phyloP scores from a whole-genome alignment of 805 yeast species.

The Suhomyces sp. region DNA sequence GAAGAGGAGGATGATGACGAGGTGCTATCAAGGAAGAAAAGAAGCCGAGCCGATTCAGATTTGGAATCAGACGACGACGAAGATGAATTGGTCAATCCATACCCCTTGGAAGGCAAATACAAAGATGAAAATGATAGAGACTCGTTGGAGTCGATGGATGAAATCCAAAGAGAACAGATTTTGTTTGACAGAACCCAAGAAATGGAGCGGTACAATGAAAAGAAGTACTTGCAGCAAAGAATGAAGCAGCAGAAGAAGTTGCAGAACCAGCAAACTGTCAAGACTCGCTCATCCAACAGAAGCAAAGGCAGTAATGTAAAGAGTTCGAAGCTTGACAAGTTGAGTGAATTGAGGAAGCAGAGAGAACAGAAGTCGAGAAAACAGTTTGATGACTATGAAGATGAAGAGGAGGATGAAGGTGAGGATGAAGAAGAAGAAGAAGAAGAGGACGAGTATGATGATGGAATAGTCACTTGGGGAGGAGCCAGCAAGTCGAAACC shows the following conservation, averaged over 20 bases:
- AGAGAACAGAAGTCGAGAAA: constrained; percentile 56
- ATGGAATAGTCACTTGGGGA: constrained; percentile 23
- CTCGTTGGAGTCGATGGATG: constrained; percentile 70
- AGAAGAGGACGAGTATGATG: constrained; percentile 38
- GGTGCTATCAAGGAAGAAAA: constrained; percentile 28
- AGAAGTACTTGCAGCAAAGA: constrained; percentile 78
- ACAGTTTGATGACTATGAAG: constrained; percentile 19
- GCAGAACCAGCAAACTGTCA: constrained; percentile 9
- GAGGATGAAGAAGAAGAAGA: constrained; percentile 38
- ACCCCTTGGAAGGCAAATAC: constrained; percentile 90
- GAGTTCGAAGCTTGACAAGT: constrained; percentile 48
- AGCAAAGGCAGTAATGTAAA: constrained; percentile 23
- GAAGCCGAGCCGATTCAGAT: constrained; percentile 15
- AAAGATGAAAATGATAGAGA: constrained; percentile 77
- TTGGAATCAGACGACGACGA: constrained; percentile 18
- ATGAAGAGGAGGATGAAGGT: constrained; percentile 32
- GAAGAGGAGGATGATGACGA: constrained; percentile 27
- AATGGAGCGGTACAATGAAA: constrained; percentile 83
- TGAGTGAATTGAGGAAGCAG: constrained; percentile 72
- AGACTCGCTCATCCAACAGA: constrained; percentile 41
- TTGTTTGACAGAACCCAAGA: constrained; percentile 91
- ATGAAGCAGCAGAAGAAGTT: constrained; percentile 51
- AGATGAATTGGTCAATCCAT: constrained; percentile 58
- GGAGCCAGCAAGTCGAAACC: constrained; percentile 42
- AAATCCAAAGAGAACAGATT: constrained; percentile 86